Conservation (phyloP, 495 filamentous ascomycete species). For the Podospora didyma region DNA sequence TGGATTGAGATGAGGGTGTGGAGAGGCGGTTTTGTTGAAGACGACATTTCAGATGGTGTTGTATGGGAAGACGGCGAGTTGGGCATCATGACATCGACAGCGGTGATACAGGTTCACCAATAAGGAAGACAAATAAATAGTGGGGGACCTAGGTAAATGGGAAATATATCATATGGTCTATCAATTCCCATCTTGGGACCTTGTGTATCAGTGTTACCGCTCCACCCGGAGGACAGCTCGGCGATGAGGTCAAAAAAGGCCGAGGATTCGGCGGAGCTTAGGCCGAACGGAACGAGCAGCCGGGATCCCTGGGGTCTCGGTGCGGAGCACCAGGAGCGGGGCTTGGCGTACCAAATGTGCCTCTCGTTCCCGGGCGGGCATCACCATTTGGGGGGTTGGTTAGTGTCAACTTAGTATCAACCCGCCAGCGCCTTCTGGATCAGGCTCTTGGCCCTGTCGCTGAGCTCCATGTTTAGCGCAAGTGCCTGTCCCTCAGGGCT, state of each 20-base stretch:
- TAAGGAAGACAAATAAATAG: too few species aligned
- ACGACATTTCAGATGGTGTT: conserved; percentile 3
- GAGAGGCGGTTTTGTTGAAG: conserved; percentile 57
- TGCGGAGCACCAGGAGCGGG: too few species aligned
- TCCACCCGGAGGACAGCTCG: neutral
- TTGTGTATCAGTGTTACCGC: neutral
- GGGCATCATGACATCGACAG: too few species aligned
- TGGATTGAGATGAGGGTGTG: conserved; percentile 65
- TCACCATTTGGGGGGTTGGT: too few species aligned
- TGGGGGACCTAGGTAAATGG: too few species aligned
- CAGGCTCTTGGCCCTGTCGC: conserved; percentile 53
- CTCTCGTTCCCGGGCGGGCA: too few species aligned
- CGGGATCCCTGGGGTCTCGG: too few species aligned
- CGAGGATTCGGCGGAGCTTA: conserved; percentile 5
- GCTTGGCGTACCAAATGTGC: too few species aligned
- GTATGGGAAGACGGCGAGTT: conserved; percentile 1
- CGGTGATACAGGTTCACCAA: too few species aligned
- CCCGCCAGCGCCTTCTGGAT: conserved; percentile 58
- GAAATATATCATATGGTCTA: too few species aligned
- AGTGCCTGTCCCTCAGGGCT: conserved; percentile 58
- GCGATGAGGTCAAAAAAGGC: neutral
- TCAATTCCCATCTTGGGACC: neutral
- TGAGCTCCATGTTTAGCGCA: conserved; percentile 62
- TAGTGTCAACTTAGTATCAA: neutral
- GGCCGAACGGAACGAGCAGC: conserved; percentile 7